Percentiles rank a stretch among this genome's conserved stretches.
These are phyloP conservation scores for Styphnolobium japonicum DNA, from an alignment of 306 rosid genomes.

Conservation along the genomic window DNA sequence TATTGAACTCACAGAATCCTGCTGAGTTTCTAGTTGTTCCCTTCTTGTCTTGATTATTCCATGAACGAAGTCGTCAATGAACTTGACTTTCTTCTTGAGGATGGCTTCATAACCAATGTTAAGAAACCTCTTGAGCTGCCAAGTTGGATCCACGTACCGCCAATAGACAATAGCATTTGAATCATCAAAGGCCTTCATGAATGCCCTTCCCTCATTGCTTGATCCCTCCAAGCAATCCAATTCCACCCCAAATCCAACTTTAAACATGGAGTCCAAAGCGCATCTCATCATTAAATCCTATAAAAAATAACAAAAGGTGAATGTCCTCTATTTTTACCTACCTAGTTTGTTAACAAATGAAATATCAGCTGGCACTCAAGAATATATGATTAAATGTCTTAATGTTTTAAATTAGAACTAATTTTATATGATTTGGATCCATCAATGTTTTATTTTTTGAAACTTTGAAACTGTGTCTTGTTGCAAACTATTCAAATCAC, in stretches of 20 bases:
- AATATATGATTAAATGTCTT: neutral
- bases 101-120: neutral
- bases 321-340: too few relatives aligned
- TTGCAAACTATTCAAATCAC: too few relatives aligned
- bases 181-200: slow-evolving; percentile 17
- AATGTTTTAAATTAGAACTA: neutral
- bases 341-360: neutral
- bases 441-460: too few relatives aligned
- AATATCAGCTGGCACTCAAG: neutral
- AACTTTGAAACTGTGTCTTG: neutral
- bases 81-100: neutral
- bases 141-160: neutral
- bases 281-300: slow-evolving; percentile 48
- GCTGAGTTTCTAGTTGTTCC: neutral
- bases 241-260: slow-evolving; percentile 57
- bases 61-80: neutral
- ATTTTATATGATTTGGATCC: neutral
- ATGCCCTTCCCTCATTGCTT: slow-evolving; percentile 32
- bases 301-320: too few relatives aligned
- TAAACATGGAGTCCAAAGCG: slow-evolving; percentile 53
- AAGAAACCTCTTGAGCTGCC: neutral
- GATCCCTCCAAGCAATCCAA: slow-evolving; percentile 47
- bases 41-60: neutral
- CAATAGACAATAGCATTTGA: neutral
- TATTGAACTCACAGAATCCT: neutral